Percentiles rank a stretch among this genome's conserved stretches.
phyloP scores from a whole-genome alignment of 2,329 filamentous ascomycete species.

The Cadophora luteo-olivacea region DNA sequence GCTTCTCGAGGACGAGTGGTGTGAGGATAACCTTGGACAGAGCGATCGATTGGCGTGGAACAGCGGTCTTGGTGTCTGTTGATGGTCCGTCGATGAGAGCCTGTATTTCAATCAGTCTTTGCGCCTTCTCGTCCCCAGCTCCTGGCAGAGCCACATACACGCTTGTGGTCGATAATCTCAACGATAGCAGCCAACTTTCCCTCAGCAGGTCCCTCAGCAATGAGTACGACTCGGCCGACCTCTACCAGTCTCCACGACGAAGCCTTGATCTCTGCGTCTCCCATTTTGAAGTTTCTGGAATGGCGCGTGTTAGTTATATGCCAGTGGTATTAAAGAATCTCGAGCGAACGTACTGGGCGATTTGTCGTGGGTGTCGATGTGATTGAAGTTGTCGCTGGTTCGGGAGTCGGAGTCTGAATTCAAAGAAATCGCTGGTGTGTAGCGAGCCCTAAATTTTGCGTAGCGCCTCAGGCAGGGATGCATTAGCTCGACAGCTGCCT shows the following conservation, averaged over 20 bases:
- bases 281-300: constrained; percentile 72
- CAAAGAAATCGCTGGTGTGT: constrained; percentile 28
- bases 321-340: constrained; percentile 33
- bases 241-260: constrained; percentile 95
- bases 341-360: constrained; percentile 42
- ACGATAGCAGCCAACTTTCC: constrained; percentile 93
- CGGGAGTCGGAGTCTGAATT: constrained; percentile 24
- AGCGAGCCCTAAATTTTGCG: constrained; percentile 34
- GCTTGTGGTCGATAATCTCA: constrained; percentile 99
- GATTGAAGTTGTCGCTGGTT: constrained; percentile 30
- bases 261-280: constrained; percentile 81
- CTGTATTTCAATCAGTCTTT: constrained; percentile 57
- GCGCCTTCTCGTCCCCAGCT: constrained; percentile 19
- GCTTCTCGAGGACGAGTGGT: constrained; percentile 83
- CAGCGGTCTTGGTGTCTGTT: constrained; percentile 76
- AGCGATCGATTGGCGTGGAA: constrained; percentile 85
- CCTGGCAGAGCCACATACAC: constrained; percentile 72
- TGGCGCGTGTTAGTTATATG: constrained; percentile 36
- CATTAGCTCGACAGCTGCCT: constrained; percentile 24
- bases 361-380: constrained; percentile 41
- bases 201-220: constrained; percentile 79
- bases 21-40: constrained; percentile 89
- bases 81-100: constrained; percentile 96
- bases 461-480: constrained; percentile 26
- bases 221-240: constrained; percentile 95